Conservation (phyloP, 768 basidiomycete genomes). For the Thelephora aurantiotincta region DNA sequence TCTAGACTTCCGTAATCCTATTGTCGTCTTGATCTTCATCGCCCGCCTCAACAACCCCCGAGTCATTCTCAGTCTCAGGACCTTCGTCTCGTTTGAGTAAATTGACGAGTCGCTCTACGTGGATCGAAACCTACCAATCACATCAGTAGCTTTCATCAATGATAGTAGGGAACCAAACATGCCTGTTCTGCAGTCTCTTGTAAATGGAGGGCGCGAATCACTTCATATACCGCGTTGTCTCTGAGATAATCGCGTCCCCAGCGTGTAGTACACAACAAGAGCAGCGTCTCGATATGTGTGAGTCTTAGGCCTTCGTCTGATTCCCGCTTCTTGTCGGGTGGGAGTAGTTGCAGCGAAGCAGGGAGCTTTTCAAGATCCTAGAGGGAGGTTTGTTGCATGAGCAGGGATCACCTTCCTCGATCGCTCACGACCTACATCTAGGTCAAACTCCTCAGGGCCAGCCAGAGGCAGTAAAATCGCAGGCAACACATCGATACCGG, state of each 20-base stretch:
- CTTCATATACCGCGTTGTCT: conserved; percentile 72
- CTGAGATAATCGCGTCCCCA: conserved; percentile 80
- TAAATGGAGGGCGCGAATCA: conserved; percentile 66
- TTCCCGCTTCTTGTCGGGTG: conserved; percentile 74
- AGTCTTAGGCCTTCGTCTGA: conserved; percentile 60
- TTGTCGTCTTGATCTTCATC: conserved; percentile 49
- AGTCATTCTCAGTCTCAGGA: conserved; percentile 28
- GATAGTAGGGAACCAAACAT: conserved; percentile 7
- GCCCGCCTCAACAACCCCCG: conserved; percentile 13
- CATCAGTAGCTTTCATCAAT: background rate
- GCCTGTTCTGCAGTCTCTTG: conserved; percentile 72
- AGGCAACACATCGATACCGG: conserved; percentile 76
- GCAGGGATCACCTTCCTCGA: background rate
- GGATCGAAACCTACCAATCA: conserved; percentile 55
- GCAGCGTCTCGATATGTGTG: conserved; percentile 79
- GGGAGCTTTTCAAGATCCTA: conserved; percentile 87
- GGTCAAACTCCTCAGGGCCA: conserved; percentile 88
- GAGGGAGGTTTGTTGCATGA: background rate
- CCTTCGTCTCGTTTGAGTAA: conserved; percentile 74
- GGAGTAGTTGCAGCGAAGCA: conserved; percentile 74
- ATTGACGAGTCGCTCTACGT: conserved; percentile 78
- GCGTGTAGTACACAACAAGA: conserved; percentile 78
- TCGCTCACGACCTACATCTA: conserved; percentile 44
- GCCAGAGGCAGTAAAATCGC: conserved; percentile 83
- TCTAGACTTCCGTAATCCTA: conserved; percentile 60